These are phyloP conservation scores for Tricholoma sp. DNA, from an alignment of 768 basidiomycete genomes.

Conservation along the genomic window DNA sequence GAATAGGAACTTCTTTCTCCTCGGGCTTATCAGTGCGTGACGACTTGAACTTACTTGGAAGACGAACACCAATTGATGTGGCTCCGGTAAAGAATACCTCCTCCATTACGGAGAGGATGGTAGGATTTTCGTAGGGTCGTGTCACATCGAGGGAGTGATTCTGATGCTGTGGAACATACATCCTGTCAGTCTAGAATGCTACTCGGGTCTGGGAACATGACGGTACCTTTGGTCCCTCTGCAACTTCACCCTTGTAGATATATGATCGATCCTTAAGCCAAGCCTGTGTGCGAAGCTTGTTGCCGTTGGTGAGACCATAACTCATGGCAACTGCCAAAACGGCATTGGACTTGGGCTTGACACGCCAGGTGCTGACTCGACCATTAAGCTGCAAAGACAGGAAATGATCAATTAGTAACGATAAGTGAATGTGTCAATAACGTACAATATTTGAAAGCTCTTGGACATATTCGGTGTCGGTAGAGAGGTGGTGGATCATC, in stretches of 20 bases:
- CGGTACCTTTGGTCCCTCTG: background rate
- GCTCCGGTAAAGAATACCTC: background rate
- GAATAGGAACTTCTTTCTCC: conserved; percentile 3
- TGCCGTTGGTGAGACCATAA: background rate
- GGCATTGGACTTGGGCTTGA: background rate
- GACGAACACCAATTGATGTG: background rate
- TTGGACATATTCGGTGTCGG: background rate
- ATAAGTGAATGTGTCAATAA: background rate
- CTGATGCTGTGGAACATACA: background rate
- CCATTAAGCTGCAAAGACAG: background rate
- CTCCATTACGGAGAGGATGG: background rate
- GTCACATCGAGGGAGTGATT: conserved; percentile 1
- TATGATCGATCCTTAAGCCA: background rate
- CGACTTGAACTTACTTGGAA: conserved; percentile 5
- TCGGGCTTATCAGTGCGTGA: conserved; percentile 1
- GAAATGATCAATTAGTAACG: background rate
- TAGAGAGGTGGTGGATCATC: background rate
- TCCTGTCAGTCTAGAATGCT: background rate
- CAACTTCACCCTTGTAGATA: conserved; percentile 4
- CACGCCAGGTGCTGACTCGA: conserved; percentile 1
- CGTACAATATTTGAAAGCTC: background rate
- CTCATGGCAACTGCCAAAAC: background rate
- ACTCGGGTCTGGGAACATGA: background rate
- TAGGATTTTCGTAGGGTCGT: conserved; percentile 1
- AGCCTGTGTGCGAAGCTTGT: background rate